A percentile compares a stretch with the other conserved stretches of the same genome.
Conservation (phyloP, 169 alveolate genomes). For the Eimeria necatrix region DNA sequence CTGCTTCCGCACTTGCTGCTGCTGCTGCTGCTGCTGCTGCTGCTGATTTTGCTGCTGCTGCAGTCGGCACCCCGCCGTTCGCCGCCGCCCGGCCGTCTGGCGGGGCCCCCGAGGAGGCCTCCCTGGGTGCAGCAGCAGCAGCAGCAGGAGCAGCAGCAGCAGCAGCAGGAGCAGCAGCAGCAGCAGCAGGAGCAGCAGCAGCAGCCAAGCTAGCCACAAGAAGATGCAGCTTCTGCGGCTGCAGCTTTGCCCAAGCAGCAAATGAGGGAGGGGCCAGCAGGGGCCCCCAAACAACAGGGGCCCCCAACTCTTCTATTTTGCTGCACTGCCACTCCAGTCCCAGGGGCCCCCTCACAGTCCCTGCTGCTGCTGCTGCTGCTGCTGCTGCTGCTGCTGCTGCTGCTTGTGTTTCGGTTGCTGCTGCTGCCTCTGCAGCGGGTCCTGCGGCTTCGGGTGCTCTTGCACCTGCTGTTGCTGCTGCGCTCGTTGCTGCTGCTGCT, state of each 20-base stretch:
- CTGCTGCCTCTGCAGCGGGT: too few species aligned
- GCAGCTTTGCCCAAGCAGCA: background rate
- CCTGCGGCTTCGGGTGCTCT: too few species aligned
- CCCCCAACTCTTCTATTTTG: background rate
- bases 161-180: background rate
- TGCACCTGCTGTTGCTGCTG: too few species aligned
- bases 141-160: conserved; percentile 31
- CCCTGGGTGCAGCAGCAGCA: background rate
- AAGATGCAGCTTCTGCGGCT: conserved; percentile 2
- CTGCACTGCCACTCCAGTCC: background rate
- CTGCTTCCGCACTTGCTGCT: background rate
- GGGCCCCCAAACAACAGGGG: background rate
- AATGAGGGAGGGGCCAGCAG: background rate
- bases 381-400: background rate
- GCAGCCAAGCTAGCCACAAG: background rate
- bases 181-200: background rate
- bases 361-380: background rate
- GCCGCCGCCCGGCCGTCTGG: background rate
- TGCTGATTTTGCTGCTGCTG: too few species aligned
- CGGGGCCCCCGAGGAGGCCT: background rate
- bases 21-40: background rate
- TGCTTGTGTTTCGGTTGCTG: too few species aligned
- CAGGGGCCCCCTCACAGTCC: background rate
- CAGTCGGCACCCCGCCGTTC: background rate
- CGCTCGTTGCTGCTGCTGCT: too few species aligned